Percentiles rank a stretch among this genome's conserved stretches.
phyloP scores from a whole-genome alignment of 1,284 basidiomycete species.

The Hemileia vastatrix region DNA sequence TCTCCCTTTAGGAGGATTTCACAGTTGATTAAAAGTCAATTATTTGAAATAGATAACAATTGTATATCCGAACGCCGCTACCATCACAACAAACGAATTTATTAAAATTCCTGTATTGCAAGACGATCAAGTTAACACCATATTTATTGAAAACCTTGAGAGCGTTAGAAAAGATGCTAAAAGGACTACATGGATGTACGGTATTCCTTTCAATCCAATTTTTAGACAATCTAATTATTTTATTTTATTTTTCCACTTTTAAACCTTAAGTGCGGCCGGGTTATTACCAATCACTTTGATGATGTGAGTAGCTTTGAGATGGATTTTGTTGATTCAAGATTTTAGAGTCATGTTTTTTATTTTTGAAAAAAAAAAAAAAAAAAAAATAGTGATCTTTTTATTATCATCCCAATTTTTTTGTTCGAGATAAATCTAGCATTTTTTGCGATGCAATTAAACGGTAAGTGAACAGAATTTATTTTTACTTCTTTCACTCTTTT shows the following conservation, averaged over 20 bases:
- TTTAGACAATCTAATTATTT: not conserved
- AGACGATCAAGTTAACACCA: not conserved
- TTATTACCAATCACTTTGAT: constrained; percentile 4
- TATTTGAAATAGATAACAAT: not conserved
- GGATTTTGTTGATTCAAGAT: not conserved
- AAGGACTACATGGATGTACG: too few relatives aligned
- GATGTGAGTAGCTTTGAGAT: not conserved
- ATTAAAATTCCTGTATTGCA: not conserved
- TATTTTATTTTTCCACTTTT: not conserved
- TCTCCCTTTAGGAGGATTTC: not conserved
- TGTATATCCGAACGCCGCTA: not conserved
- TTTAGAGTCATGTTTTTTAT: not conserved
- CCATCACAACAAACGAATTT: not conserved
- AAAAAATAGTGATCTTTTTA: constrained; percentile 6
- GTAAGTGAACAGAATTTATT: not conserved
- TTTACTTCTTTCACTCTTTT: too few relatives aligned
- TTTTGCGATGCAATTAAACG: constrained; percentile 10
- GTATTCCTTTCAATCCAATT: not conserved
- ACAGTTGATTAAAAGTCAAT: not conserved
- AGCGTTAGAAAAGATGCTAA: not conserved
- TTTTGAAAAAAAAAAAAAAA: too few relatives aligned
- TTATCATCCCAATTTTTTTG: constrained; percentile 14
- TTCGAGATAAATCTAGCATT: constrained; percentile 15
- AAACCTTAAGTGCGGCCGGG: not conserved
- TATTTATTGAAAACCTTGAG: not conserved